A percentile compares a stretch with the other conserved stretches of the same genome.
phyloP scores from a whole-genome alignment of 805 yeast genomes.

The Sugiyamaella americana region DNA sequence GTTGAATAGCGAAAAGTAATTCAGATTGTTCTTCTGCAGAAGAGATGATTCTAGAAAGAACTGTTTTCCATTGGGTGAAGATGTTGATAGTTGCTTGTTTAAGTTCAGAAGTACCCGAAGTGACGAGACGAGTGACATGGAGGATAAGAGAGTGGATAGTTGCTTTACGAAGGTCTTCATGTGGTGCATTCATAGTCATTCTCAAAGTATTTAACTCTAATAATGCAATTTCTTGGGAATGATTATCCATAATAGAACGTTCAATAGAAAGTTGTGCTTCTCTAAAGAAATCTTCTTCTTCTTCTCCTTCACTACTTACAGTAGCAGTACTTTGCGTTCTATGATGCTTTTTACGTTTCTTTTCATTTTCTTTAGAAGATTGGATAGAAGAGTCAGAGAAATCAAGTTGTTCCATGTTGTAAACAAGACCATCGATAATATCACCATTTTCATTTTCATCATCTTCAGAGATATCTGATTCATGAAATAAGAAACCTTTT shows the following conservation, averaged over 20 bases:
- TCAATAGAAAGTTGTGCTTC: conserved; percentile 95
- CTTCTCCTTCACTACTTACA: conserved; percentile 43
- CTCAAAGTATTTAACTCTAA: conserved; percentile 89
- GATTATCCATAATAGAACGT: conserved; percentile 87
- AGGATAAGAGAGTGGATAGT: conserved; percentile 66
- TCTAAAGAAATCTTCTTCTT: conserved; percentile 63
- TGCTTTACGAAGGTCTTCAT: conserved; percentile 85
- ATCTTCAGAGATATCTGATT: conserved; percentile 15
- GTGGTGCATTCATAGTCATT: conserved; percentile 95
- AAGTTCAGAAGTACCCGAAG: conserved; percentile 68
- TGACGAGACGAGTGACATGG: conserved; percentile 65
- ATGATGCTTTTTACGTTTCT: conserved; percentile 18
- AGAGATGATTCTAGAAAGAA: conserved; percentile 81
- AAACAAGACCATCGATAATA: conserved; percentile 20
- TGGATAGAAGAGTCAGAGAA: conserved; percentile 30
- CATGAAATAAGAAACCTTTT: conserved; percentile 24
- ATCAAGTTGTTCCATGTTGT: conserved; percentile 27
- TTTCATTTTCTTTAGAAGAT: conserved; percentile 11
- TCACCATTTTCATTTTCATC: conserved; percentile 15
- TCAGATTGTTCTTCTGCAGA: conserved; percentile 73
- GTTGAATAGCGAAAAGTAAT: conserved; percentile 45
- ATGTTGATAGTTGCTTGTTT: conserved; percentile 73
- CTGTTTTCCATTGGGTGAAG: conserved; percentile 72
- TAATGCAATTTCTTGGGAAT: conserved; percentile 87
- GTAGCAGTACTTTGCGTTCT: conserved; percentile 27